These are phyloP conservation scores for Bolboschoenus planiculmis DNA, from an alignment of 176 grass and related monocot species.

Conservation along the genomic window DNA sequence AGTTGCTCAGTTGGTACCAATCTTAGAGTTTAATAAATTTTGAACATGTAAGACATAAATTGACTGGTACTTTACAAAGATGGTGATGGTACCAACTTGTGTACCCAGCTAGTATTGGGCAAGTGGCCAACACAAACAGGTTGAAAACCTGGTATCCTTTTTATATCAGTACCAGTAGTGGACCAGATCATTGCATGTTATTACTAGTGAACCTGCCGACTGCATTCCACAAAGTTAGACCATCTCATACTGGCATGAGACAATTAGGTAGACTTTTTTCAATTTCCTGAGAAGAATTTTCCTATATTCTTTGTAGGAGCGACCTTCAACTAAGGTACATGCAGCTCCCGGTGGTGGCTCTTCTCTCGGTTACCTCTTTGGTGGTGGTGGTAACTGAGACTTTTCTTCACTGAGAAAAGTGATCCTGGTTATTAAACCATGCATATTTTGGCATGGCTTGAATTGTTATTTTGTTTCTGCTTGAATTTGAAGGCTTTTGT, in stretches of 20 bases:
- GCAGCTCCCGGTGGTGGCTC: slow-evolving; percentile 49
- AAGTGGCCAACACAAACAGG: background rate
- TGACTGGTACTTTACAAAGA: background rate
- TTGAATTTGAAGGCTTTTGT: background rate
- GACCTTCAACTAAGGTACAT: slow-evolving; percentile 65
- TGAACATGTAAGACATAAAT: background rate
- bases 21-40: background rate
- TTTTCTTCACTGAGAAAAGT: background rate
- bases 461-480: background rate
- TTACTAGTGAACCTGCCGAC: background rate
- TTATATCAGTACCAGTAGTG: background rate
- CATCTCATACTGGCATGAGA: background rate
- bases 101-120: background rate
- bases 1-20: background rate
- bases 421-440: background rate
- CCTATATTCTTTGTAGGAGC: slow-evolving; percentile 20
- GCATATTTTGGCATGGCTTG: background rate
- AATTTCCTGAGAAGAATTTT: background rate
- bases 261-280: background rate
- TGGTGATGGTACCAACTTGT: background rate
- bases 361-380: slow-evolving; percentile 51
- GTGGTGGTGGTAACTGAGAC: slow-evolving; percentile 43
- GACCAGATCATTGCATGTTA: background rate
- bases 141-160: background rate
- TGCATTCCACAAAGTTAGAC: background rate